Conservation (phyloP, 495 filamentous ascomycete genomes). For the Friedmanniomyces simplex region DNA sequence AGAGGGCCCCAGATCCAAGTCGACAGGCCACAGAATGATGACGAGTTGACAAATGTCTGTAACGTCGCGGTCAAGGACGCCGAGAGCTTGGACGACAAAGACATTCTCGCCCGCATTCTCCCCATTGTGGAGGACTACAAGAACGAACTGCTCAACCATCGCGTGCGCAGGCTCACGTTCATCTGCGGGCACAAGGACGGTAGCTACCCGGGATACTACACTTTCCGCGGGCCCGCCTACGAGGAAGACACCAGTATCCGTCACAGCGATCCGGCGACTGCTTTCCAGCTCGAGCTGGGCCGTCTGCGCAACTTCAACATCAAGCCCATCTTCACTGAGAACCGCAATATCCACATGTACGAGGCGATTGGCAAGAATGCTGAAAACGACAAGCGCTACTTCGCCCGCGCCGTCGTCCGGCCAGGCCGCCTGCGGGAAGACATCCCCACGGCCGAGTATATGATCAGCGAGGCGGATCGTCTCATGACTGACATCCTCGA, state of each 20-base stretch:
- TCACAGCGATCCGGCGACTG: conserved; percentile 89
- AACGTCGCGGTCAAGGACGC: conserved; percentile 88
- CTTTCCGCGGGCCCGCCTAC: conserved; percentile 86
- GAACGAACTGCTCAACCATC: conserved; percentile 67
- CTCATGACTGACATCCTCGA: conserved; percentile 97
- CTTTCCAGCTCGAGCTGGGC: conserved; percentile 94
- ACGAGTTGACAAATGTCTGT: conserved; percentile 78
- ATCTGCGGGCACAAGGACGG: conserved; percentile 93
- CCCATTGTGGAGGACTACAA: conserved; percentile 70
- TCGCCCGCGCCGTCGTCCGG: conserved; percentile 87
- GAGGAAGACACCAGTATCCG: conserved; percentile 89
- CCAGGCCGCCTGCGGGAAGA: conserved; percentile 90
- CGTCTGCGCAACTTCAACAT: conserved; percentile 94
- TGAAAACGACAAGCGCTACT: conserved; percentile 95
- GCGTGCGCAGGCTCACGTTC: conserved; percentile 84
- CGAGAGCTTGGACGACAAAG: conserved; percentile 73
- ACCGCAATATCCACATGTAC: conserved; percentile 97
- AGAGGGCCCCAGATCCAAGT: conserved; percentile 34
- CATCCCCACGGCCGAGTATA: conserved; percentile 92
- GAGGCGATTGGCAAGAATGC: conserved; percentile 89
- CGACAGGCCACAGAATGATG: conserved; percentile 43
- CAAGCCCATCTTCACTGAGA: conserved; percentile 96
- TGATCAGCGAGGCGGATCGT: conserved; percentile 93
- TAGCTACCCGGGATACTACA: conserved; percentile 96
- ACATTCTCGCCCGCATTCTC: conserved; percentile 65